A percentile compares a stretch with the other conserved stretches of the same genome.
These are phyloP conservation scores for Metschnikowia aberdeeniae DNA, from an alignment of 805 yeast genomes.

Conservation along the genomic window DNA sequence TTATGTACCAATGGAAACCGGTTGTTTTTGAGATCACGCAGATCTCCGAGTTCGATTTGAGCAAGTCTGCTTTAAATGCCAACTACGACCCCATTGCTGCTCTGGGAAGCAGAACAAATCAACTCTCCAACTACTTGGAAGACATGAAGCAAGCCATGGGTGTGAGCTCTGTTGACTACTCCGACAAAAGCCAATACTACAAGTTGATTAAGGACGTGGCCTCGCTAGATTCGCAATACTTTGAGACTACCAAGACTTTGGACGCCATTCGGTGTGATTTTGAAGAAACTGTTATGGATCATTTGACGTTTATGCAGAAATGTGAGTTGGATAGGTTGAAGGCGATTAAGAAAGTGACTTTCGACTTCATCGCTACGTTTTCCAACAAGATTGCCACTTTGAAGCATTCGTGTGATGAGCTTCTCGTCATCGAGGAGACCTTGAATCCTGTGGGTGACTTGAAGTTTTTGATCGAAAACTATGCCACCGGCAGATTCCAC, in stretches of 20 bases:
- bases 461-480: slow-evolving; percentile 59
- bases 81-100: slow-evolving; percentile 14
- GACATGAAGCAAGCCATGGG: slow-evolving; percentile 46
- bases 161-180: slow-evolving; percentile 36
- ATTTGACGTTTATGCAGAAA: slow-evolving; percentile 70
- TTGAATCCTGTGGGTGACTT: slow-evolving; percentile 69
- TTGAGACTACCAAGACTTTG: slow-evolving; percentile 49
- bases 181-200: slow-evolving; percentile 49
- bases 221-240: slow-evolving; percentile 49
- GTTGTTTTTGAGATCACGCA: slow-evolving; percentile 51
- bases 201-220: slow-evolving; percentile 55
- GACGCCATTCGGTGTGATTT: slow-evolving; percentile 68
- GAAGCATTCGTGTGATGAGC: slow-evolving; percentile 56
- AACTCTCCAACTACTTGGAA: slow-evolving; percentile 33
- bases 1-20: slow-evolving; percentile 78
- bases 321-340: slow-evolving; percentile 75
- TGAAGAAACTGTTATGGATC: slow-evolving; percentile 71
- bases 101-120: slow-evolving; percentile 13
- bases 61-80: slow-evolving; percentile 6
- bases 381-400: slow-evolving; percentile 56
- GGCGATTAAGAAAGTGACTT: slow-evolving; percentile 70
- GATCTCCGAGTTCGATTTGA: slow-evolving; percentile 16
- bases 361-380: slow-evolving; percentile 66
- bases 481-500: slow-evolving; percentile 68
- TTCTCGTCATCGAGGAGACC: slow-evolving; percentile 62